Base-by-base conservation (phyloP, 148 eudicot genomes). In the Silene conica region DNA sequence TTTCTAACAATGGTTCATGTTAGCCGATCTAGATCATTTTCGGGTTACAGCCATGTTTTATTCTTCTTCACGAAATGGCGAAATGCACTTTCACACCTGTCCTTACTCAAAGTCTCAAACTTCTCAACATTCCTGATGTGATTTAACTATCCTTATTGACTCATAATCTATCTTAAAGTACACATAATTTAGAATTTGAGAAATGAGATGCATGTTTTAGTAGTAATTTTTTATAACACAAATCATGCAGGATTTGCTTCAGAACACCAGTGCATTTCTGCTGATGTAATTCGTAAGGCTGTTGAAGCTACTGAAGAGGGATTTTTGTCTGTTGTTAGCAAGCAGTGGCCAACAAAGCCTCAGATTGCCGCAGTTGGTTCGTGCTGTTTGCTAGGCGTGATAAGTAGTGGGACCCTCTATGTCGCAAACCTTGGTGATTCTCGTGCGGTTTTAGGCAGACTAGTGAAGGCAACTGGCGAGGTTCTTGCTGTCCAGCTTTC, bases 311-410 rank as follows among this genome's bases (percentile, higher is more conserved):
- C 97, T 48, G 93, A 91, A 81, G 93, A 89, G 25, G 97, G 91
- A 26, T 91, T 91, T 78, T 62, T 79, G 76, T 85, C 93, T 55
- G 74, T 91, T 65, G 93, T 91, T 19, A 81, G 86, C 82, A 85
- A 70, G 80, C 90, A 91, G 63, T 91, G 93, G 97, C 82, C 90
- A 54, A 75, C 80, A 73, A 82, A 82, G 57, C 90, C 97, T 10
- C 97, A 91, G 73, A 80, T 91, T 55, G 93, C 97, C 10, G 90
- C 97, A 18, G 97, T 91, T 75, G 93, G 97, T 19, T 89, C 97
- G 8, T 91, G 97, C 69, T 91, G 93, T 70, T 83, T 90, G 70
- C 77, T 89, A 41, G 89, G 89, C 67, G 89, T 90, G 38, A 84
- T 90, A 71, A 85, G 92, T 68, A 82, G 73, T 50, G 91, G 91